Conservation (phyloP, 306 rosid species). For the Lathyrus tuberosus region DNA sequence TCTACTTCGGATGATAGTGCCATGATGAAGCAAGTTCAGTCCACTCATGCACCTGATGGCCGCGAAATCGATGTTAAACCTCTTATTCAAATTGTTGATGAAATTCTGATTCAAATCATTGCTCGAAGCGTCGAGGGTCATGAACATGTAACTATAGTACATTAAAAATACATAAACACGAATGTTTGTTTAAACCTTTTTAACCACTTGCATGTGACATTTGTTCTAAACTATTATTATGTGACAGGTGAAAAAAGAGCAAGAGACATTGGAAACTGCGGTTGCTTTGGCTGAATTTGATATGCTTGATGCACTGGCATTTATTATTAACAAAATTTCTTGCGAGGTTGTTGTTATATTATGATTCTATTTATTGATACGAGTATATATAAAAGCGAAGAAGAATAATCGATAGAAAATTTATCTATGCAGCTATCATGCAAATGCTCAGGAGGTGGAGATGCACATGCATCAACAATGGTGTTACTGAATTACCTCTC, state of each 20-base stretch:
- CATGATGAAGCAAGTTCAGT: slow-evolving; percentile 69
- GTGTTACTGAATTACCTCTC: slow-evolving; percentile 62
- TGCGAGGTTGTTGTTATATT: slow-evolving; percentile 58
- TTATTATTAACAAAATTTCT: slow-evolving; percentile 67
- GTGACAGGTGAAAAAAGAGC: slow-evolving; percentile 57
- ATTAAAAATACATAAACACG: background rate
- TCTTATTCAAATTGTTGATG: slow-evolving; percentile 56
- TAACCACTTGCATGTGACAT: background rate
- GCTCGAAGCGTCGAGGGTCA: slow-evolving; percentile 49
- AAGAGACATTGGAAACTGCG: slow-evolving; percentile 50
- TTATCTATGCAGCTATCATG: slow-evolving; percentile 58
- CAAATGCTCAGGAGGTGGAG: slow-evolving; percentile 71
- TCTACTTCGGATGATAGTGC: slow-evolving; percentile 67
- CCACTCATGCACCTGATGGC: slow-evolving; percentile 70
- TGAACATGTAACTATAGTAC: slow-evolving; percentile 39
- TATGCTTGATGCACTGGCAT: slow-evolving; percentile 61
- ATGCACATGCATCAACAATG: slow-evolving; percentile 71
- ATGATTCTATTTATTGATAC: background rate
- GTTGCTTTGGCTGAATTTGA: slow-evolving; percentile 49
- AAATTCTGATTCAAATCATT: slow-evolving; percentile 52
- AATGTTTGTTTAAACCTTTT: background rate
- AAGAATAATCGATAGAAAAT: background rate
- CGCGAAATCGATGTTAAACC: slow-evolving; percentile 68
- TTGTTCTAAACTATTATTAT: background rate
- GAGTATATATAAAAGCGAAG: no score